Evolutionary conservation across 148 eudicot species (phyloP).

Genomic region (Rhododendron vialii): DNA sequence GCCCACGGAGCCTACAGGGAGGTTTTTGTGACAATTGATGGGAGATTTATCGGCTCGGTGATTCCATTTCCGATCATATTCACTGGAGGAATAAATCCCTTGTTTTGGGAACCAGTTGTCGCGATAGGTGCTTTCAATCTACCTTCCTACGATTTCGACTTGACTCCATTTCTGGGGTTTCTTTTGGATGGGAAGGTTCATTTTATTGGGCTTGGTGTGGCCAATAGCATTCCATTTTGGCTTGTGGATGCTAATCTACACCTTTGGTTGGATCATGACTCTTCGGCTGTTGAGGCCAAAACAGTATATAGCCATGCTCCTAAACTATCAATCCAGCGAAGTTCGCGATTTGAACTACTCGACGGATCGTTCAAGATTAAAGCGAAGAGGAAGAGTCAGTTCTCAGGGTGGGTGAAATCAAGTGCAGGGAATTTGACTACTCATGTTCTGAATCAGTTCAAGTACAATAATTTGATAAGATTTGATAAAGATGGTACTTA

Average conservation of each 20-base stretch:
- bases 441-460: slow-evolving; percentile 23
- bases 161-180: slow-evolving; percentile 63
- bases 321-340: slow-evolving; percentile 21
- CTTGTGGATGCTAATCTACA: slow-evolving; percentile 85
- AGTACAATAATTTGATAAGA: slow-evolving; percentile 50
- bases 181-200: slow-evolving; percentile 62
- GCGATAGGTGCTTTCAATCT: slow-evolving; percentile 77
- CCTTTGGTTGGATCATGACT: slow-evolving; percentile 60
- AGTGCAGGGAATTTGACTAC: slow-evolving; percentile 63
- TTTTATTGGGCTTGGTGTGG: slow-evolving; percentile 52
- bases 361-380: slow-evolving; percentile 55
- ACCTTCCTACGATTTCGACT: slow-evolving; percentile 76
- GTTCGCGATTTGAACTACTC: slow-evolving; percentile 29
- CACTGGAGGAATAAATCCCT: slow-evolving; percentile 83
- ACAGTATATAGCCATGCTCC: slow-evolving; percentile 22
- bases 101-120: slow-evolving; percentile 88
- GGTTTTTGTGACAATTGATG: slow-evolving; percentile 62
- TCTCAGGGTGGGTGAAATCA: slow-evolving; percentile 68
- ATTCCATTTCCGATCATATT: slow-evolving; percentile 81
- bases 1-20: slow-evolving; percentile 74
- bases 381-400: slow-evolving; percentile 39
- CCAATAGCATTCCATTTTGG: slow-evolving; percentile 65
- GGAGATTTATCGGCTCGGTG: slow-evolving; percentile 45
- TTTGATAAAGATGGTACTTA: slow-evolving; percentile 38
- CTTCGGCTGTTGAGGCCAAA: slow-evolving; percentile 38